Percentiles rank a stretch among this genome's conserved stretches.
Evolutionary conservation across 2,329 filamentous ascomycete genomes (phyloP).

Genomic region (Drechslerella coelobrocha): DNA sequence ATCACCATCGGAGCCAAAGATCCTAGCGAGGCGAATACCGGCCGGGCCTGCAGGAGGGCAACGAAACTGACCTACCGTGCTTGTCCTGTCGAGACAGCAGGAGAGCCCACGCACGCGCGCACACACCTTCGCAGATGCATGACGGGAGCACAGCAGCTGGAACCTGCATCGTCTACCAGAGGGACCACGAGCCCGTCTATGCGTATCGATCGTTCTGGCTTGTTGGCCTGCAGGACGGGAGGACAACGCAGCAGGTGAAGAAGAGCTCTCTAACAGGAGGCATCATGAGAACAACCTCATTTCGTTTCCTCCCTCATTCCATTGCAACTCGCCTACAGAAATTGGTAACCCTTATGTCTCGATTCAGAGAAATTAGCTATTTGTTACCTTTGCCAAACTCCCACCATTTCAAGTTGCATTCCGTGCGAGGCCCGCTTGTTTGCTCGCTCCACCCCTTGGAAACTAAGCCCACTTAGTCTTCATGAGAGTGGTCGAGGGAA

Average conservation of each 20-base stretch:
- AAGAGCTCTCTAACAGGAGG: not conserved
- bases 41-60: not conserved
- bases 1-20: too few species aligned
- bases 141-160: conserved; percentile 41
- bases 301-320: not conserved
- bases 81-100: not conserved
- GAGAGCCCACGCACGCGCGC: too few species aligned
- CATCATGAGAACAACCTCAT: not conserved
- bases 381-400: not conserved
- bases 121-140: conserved; percentile 24
- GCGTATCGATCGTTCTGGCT: conserved; percentile 5
- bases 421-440: not conserved
- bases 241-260: conserved; percentile 25
- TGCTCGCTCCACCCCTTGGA: not conserved
- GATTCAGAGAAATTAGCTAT: not conserved
- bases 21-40: too few species aligned
- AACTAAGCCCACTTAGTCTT: not conserved
- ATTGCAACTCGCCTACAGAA: not conserved
- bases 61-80: not conserved
- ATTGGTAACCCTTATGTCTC: not conserved
- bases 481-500: not conserved
- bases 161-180: conserved; percentile 39
- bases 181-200: not conserved
- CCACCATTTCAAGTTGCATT: not conserved
- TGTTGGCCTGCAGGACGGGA: conserved; percentile 13